Base-by-base conservation (phyloP, 352 stramenopile species). In the Thalassiosira hispida region DNA sequence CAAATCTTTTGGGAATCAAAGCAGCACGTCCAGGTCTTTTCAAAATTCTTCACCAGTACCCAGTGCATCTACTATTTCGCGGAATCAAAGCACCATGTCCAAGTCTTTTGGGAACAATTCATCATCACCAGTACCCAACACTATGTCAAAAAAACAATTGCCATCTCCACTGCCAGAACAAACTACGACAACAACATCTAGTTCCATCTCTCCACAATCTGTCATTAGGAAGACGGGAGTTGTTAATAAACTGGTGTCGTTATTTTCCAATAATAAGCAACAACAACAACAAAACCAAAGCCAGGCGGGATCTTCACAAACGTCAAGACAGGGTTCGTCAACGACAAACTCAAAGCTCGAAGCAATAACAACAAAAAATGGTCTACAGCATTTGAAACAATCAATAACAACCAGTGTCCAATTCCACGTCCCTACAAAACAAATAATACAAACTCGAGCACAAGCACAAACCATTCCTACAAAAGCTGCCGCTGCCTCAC, bases 201-300 rank as follows among this genome's bases (percentile, higher is more conserved):
- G 29, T 27, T 56, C 29, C 46, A 55, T 61, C 33, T 44, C 38
- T 18, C 47, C 61, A 38, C 63, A 65, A 38, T 52, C 42, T 0
- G 12, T 20, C n/a, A 23, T 56, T 44, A 14, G 16, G 25, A 52
- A 33, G 29, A 67, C 42, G 11, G 68, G 76, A 47, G 56, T 83
- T 35, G 70, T 85, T 11, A 82, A 61, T 47, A 85, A 79, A 69
- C 63, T 84, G 66, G 76, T 73, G 20, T 76, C 76, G 14, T 53
- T 77, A n/a, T 84, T 84, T 64, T 68, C 62, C 0, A 73, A 42
- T 14, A 81, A 79, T 29, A 27, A 69, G 8, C 60, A 57, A 52
- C 27, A 64, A 0, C 57, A 66, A 56, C 18, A 69, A 12, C 60
- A 57, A 52, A 20, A 64, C 0, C 57, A 66, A 56, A 61, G 31